A percentile compares a stretch with the other conserved stretches of the same genome.
Evolutionary conservation across 305 asterid genomes (phyloP).

Genomic region (Lippia alba): DNA sequence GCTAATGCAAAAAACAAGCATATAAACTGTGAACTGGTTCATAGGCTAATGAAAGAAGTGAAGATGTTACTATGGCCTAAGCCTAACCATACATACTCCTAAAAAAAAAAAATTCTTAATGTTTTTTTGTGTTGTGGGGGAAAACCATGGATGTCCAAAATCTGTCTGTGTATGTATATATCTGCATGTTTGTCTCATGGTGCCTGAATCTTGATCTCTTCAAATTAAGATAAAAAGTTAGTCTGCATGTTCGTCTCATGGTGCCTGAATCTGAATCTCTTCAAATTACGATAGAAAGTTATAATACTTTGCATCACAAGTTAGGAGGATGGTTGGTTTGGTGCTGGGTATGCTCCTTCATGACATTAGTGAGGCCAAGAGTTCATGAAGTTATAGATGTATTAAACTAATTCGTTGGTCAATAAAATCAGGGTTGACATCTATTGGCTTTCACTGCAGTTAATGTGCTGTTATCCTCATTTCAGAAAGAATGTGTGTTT

Average conservation of each 20-base stretch:
- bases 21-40: slow-evolving; percentile 7
- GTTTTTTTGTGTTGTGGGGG: neutral
- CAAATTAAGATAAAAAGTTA: slow-evolving; percentile 17
- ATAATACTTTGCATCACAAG: slow-evolving; percentile 12
- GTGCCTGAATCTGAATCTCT: neutral
- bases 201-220: neutral
- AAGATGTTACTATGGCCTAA: slow-evolving; percentile 8
- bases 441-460: slow-evolving; percentile 27
- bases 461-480: slow-evolving; percentile 16
- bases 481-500: neutral
- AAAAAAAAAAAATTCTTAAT: too few relatives aligned
- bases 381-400: slow-evolving; percentile 3
- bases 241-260: neutral
- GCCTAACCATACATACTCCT: too few relatives aligned
- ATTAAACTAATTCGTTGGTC: slow-evolving; percentile 16
- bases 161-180: neutral
- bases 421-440: slow-evolving; percentile 14
- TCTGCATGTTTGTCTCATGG: slow-evolving; percentile 1
- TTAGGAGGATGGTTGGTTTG: slow-evolving; percentile 1
- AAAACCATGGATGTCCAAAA: slow-evolving; percentile 2
- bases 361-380: neutral
- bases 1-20: slow-evolving; percentile 18
- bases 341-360: slow-evolving; percentile 11
- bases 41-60: slow-evolving; percentile 18
- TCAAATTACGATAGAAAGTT: slow-evolving; percentile 17